Percentiles rank a stretch among this genome's conserved stretches.
Evolutionary conservation across 176 grass and related monocot species (phyloP).

Genomic region (Eremochloa ophiuroides): DNA sequence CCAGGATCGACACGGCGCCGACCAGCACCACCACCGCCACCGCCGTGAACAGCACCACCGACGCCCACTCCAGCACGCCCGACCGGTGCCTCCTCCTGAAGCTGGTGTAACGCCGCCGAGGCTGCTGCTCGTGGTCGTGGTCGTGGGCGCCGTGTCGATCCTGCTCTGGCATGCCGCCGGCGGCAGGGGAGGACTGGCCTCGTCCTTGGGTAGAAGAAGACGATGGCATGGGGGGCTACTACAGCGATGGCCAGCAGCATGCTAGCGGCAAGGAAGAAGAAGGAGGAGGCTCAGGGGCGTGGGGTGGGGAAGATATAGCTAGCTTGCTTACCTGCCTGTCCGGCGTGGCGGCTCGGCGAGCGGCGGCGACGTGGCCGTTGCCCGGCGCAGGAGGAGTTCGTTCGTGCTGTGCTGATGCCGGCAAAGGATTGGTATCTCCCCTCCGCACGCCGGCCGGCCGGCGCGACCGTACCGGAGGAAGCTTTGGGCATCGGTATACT

Average conservation of each 20-base stretch:
- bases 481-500: slow-evolving; percentile 16
- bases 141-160: too few species aligned
- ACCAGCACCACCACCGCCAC: slow-evolving; percentile 43
- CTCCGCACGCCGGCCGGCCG: not conserved
- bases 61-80: slow-evolving; percentile 26
- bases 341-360: not conserved
- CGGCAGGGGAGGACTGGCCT: not conserved
- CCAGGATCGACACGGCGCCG: slow-evolving; percentile 27
- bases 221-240: not conserved
- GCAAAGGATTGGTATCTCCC: slow-evolving; percentile 41
- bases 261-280: slow-evolving; percentile 16
- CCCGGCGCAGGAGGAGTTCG: not conserved
- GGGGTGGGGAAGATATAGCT: not conserved
- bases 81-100: not conserved
- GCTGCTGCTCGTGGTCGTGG: not conserved
- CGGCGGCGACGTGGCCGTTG: slow-evolving; percentile 1
- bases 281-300: not conserved
- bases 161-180: too few species aligned
- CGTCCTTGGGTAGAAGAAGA: not conserved
- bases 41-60: slow-evolving; percentile 42
- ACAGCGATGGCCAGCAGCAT: not conserved
- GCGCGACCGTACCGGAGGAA: not conserved
- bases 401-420: not conserved
- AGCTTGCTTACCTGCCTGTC: not conserved
- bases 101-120: not conserved